Percentiles rank a stretch among this genome's conserved stretches.
Conservation (phyloP, 164 flowering plant genomes). For the Piper betle region DNA sequence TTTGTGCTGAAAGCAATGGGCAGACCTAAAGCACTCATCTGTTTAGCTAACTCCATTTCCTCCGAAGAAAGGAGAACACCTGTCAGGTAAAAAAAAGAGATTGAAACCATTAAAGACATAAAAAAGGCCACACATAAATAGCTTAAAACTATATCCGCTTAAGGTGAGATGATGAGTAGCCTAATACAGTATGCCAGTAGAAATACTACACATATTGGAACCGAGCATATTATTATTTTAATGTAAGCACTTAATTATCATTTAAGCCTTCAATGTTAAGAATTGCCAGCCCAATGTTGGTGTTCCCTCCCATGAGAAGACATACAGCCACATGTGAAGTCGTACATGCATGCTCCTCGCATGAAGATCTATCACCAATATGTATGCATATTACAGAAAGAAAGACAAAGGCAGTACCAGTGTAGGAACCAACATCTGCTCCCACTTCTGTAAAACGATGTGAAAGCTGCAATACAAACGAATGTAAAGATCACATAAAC, state of each 20-base stretch:
- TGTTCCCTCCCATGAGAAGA: no score
- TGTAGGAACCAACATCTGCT: neutral
- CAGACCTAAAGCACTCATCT: constrained; percentile 70
- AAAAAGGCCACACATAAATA: neutral
- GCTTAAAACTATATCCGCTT: neutral
- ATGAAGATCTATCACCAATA: no score
- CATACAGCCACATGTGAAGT: no score
- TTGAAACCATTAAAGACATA: neutral
- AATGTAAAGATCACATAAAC: no score
- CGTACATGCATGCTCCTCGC: neutral
- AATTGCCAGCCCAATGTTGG: neutral
- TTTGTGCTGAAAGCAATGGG: constrained; percentile 63
- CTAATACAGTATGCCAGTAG: neutral
- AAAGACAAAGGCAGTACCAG: neutral
- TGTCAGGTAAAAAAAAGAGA: constrained; percentile 9
- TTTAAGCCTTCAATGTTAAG: neutral
- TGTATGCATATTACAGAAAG: neutral
- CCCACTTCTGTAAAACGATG: neutral
- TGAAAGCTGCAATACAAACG: neutral
- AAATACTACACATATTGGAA: neutral
- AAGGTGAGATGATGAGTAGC: neutral
- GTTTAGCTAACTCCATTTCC: constrained; percentile 35
- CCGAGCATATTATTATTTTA: neutral
- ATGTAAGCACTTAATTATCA: no score
- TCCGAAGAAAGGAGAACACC: constrained; percentile 21